Percentiles rank a stretch among this genome's conserved stretches.
phyloP scores from a whole-genome alignment of 1,284 basidiomycete genomes.

The Gyrodon tennesseensis region DNA sequence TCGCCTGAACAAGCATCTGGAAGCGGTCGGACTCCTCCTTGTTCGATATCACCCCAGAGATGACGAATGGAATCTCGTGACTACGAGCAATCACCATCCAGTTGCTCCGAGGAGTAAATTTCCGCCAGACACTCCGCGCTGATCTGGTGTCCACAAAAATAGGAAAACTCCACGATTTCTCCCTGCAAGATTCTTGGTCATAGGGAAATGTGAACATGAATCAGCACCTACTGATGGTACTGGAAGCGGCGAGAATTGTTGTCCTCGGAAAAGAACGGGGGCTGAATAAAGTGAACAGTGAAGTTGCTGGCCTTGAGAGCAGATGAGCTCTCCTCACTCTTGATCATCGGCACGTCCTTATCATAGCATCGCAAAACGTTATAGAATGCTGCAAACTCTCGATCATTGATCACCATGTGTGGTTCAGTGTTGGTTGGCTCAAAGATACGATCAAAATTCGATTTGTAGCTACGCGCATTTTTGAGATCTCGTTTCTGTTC shows the following conservation, averaged over 20 bases:
- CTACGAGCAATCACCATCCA: slow-evolving; percentile 3
- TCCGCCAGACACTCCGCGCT: not conserved
- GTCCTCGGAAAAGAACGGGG: slow-evolving; percentile 7
- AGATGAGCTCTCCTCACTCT: not conserved
- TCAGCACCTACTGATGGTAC: not conserved
- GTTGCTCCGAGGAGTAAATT: not conserved
- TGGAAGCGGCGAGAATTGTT: not conserved
- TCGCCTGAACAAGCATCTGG: slow-evolving; percentile 11
- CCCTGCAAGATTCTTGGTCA: not conserved
- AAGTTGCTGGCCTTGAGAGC: slow-evolving; percentile 17
- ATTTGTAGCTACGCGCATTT: not conserved
- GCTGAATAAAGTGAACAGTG: slow-evolving; percentile 7
- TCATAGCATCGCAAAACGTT: slow-evolving; percentile 6
- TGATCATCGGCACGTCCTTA: not conserved
- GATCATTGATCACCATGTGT: not conserved
- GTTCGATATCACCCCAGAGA: slow-evolving; percentile 10
- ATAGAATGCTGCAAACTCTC: slow-evolving; percentile 13
- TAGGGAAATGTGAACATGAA: not conserved
- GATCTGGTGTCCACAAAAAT: not conserved
- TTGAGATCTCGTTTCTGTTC: not conserved
- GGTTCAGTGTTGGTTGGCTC: fast-evolving
- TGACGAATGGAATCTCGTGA: not conserved
- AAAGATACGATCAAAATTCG: slow-evolving; percentile 2
- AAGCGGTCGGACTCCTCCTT: not conserved
- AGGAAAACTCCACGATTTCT: slow-evolving; percentile 6